A percentile compares a stretch with the other conserved stretches of the same genome.
Conservation (phyloP, 1,284 basidiomycete genomes). For the Takashimella koratensis region DNA sequence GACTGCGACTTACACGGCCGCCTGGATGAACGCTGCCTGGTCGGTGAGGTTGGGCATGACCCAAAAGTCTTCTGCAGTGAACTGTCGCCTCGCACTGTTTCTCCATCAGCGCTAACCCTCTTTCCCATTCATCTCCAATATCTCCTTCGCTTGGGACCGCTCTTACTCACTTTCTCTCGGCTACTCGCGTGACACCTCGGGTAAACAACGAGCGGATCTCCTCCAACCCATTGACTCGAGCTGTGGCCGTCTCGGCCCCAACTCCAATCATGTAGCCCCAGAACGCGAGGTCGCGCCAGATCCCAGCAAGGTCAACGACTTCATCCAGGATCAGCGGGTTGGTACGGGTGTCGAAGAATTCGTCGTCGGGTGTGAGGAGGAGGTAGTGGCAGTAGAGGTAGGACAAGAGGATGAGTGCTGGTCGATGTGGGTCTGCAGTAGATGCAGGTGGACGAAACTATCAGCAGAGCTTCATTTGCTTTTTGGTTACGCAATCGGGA, state of each 20-base stretch:
- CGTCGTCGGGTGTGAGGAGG: conserved; percentile 91
- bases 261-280: conserved; percentile 48
- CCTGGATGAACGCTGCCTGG: conserved; percentile 80
- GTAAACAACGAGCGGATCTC: conserved; percentile 68
- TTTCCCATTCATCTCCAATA: conserved; percentile 19
- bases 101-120: conserved; percentile 6
- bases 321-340: conserved; percentile 85
- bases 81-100: conserved; percentile 70
- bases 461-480: conserved; percentile 20
- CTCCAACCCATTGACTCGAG: conserved; percentile 69
- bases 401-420: conserved; percentile 71
- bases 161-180: conserved; percentile 72
- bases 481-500: background rate
- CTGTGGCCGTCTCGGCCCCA: conserved; percentile 66
- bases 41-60: conserved; percentile 67
- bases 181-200: conserved; percentile 69
- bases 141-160: conserved; percentile 11
- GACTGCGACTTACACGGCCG: conserved; percentile 62
- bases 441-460: background rate
- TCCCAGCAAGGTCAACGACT: conserved; percentile 52
- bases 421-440: conserved; percentile 51
- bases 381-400: conserved; percentile 83
- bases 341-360: conserved; percentile 63
- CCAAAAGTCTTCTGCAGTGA: conserved; percentile 82
- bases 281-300: conserved; percentile 48